Conservation (phyloP, 2,329 filamentous ascomycete genomes). For the Microdochium trichocladiopsis region DNA sequence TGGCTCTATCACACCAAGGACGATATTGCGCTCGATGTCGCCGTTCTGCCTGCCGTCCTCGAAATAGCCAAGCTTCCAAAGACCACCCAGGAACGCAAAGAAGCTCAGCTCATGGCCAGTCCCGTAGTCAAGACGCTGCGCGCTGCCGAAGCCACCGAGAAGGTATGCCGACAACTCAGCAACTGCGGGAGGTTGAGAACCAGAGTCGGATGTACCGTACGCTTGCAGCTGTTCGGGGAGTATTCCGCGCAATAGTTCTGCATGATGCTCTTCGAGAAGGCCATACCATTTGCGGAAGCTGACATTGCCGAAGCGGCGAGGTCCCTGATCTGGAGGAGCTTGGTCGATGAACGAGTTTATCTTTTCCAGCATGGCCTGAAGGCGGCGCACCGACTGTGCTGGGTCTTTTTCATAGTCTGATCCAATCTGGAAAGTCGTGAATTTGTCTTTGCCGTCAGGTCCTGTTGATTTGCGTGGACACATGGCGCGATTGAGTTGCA, state of each 20-base stretch:
- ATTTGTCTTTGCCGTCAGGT: constrained; percentile 25
- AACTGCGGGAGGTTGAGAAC: not conserved
- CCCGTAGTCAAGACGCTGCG: constrained; percentile 87
- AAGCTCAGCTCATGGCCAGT: constrained; percentile 96
- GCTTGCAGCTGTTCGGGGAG: constrained; percentile 34
- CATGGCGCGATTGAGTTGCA: constrained; percentile 85
- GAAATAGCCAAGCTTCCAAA: constrained; percentile 90
- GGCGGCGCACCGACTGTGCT: constrained; percentile 48
- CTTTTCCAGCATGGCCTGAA: constrained; percentile 60
- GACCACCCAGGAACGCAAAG: constrained; percentile 76
- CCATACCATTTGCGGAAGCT: constrained; percentile 82
- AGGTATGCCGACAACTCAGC: constrained; percentile 72
- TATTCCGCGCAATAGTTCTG: constrained; percentile 48
- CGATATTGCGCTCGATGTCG: constrained; percentile 68
- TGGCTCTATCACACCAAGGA: constrained; percentile 76
- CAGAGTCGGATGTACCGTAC: constrained; percentile 2
- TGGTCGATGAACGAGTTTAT: constrained; percentile 65
- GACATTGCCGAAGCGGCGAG: constrained; percentile 84
- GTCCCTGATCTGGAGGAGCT: constrained; percentile 77
- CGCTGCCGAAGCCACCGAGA: constrained; percentile 77
- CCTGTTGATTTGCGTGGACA: constrained; percentile 55
- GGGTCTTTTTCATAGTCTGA: constrained; percentile 33
- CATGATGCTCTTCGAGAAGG: constrained; percentile 54
- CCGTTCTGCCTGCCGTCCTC: constrained; percentile 40
- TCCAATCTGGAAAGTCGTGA: constrained; percentile 41